Evolutionary conservation across 129 eudicot species (phyloP), one percentile per base, ranked within the genome.

Genomic region (Flaveria linearis): DNA sequence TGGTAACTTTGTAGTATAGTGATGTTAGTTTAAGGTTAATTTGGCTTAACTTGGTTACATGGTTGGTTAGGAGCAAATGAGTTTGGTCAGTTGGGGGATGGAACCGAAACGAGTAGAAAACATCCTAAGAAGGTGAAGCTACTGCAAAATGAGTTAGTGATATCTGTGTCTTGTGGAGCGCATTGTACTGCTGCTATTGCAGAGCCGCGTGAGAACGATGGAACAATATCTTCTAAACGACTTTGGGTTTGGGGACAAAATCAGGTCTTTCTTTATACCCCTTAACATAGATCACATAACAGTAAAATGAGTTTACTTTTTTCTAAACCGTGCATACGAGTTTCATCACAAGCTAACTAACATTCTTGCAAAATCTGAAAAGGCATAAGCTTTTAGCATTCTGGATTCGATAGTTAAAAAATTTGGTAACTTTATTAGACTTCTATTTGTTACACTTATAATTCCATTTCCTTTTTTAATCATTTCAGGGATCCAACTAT

Each of bases 171-270:
- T 7, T 91, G 99, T 85, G 99, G 99, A 62, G 97, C 99, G 61
- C 90, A 86, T 86, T 95, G 99, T 77, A 89, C 99, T 33, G 99
- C 97, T 73, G 97, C 99, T 75, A 95, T 95, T 61, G 94, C 97
- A 77, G 97, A 87, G 82, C 92, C 99, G 60, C 93, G 95, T 81
- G 91, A 89, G 74, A 91, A 86, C 14, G 92, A 95, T 89, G 99
- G 96, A 68, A 84, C 92, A 56, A 33, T 83, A 17, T 81, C 97
- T 46, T 69, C 81, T 18, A 84, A 94, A 76, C 84, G 99, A 88
- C 92, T 95, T 51, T 95, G 99, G 99, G 96, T 95, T 76, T 95
- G 99, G 99, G 99, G 99, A 74, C 96, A 95, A 84, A 95, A 95
- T 81, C 99, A 94, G 99, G 97, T 94, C 36, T 46, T 75, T 78